phyloP scores from a whole-genome alignment of 1,284 basidiomycete genomes.

The Paramarasmius palmivorus region DNA sequence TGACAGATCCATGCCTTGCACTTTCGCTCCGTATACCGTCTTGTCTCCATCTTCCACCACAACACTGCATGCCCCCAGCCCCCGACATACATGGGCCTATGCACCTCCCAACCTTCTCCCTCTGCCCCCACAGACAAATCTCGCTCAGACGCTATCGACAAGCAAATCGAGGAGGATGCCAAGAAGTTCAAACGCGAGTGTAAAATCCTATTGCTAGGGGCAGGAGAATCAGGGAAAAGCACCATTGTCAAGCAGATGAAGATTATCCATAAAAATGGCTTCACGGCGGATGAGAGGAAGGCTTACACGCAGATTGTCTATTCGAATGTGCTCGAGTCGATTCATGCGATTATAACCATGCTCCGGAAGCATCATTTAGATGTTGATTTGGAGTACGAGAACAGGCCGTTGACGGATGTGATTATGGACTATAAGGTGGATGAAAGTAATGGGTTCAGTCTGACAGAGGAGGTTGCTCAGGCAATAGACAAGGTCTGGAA shows the following conservation, averaged over 20 bases:
- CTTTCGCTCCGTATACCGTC: too few relatives aligned
- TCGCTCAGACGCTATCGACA: conserved; percentile 60
- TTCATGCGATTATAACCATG: conserved; percentile 87
- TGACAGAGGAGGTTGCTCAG: conserved; percentile 69
- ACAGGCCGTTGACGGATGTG: conserved; percentile 70
- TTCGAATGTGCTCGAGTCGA: conserved; percentile 86
- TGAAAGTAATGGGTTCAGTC: conserved; percentile 38
- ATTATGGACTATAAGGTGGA: conserved; percentile 61
- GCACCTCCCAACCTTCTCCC: too few relatives aligned
- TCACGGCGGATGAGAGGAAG: conserved; percentile 78
- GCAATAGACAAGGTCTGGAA: conserved; percentile 87
- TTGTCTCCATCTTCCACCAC: too few relatives aligned
- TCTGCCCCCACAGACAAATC: too few relatives aligned
- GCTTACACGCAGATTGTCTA: conserved; percentile 83
- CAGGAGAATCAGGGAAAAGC: conserved; percentile 86
- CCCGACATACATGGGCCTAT: too few relatives aligned
- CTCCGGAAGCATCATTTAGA: conserved; percentile 90
- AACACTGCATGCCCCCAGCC: too few relatives aligned
- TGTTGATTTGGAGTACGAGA: conserved; percentile 67
- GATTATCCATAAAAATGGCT: conserved; percentile 97
- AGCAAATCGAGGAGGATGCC: conserved; percentile 71
- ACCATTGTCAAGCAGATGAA: conserved; percentile 99
- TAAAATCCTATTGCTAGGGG: conserved; percentile 88
- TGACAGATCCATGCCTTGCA: too few relatives aligned
- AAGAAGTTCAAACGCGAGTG: conserved; percentile 85